phyloP scores from a whole-genome alignment of 176 grass and related monocot species.

The Alopecurus myosuroides region DNA sequence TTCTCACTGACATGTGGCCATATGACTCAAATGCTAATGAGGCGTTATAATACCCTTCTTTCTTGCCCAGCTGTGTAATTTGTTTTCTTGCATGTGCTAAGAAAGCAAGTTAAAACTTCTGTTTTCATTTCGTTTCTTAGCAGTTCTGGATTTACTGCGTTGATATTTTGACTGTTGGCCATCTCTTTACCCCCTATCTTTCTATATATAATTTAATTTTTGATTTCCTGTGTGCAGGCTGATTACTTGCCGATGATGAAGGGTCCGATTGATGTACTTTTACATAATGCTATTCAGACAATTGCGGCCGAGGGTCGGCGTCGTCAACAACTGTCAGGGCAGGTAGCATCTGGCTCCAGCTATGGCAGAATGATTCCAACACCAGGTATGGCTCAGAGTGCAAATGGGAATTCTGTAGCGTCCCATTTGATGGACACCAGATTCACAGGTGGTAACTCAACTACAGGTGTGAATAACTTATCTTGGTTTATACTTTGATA shows the following conservation, averaged over 20 bases:
- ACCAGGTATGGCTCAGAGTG: constrained; percentile 51
- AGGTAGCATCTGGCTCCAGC: constrained; percentile 40
- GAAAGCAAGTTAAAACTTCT: constrained; percentile 4
- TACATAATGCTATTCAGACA: constrained; percentile 16
- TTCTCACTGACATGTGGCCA: background rate
- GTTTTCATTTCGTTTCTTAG: constrained; percentile 20
- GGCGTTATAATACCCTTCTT: constrained; percentile 1
- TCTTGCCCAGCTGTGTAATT: background rate
- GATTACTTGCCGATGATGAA: constrained; percentile 43
- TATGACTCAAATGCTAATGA: background rate
- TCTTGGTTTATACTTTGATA: background rate
- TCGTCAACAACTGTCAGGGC: constrained; percentile 13
- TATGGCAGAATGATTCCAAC: constrained; percentile 54
- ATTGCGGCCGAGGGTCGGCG: constrained; percentile 17
- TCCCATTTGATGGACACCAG: constrained; percentile 36
- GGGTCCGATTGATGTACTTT: background rate
- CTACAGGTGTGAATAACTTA: constrained; percentile 10
- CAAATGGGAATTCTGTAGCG: constrained; percentile 22
- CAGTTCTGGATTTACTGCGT: background rate
- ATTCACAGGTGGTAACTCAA: constrained; percentile 24
- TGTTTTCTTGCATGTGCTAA: background rate
- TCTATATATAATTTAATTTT: background rate
- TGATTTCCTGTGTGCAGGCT: constrained; percentile 37
- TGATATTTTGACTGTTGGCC: constrained; percentile 4
- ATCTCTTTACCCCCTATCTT: background rate